Evolutionary conservation across 2,329 filamentous ascomycete genomes (phyloP).

Genomic region (Furcasterigmium furcatum): DNA sequence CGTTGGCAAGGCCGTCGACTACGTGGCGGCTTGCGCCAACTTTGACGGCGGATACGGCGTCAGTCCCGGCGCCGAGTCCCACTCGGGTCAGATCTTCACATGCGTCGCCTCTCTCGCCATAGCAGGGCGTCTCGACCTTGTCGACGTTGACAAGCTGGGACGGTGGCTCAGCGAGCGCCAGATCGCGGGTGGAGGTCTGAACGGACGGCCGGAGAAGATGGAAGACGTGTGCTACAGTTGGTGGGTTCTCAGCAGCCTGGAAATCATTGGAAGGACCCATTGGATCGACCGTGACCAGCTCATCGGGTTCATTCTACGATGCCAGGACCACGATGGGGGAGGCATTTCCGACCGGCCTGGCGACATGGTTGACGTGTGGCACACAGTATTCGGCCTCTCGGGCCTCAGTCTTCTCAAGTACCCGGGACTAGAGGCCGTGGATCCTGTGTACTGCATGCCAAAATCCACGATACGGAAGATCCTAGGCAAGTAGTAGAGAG

Average conservation of each 20-base stretch:
- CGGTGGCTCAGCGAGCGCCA: conserved; percentile 94
- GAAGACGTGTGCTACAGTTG: conserved; percentile 99
- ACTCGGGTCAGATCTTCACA: conserved; percentile 93
- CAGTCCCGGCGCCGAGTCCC: conserved; percentile 85
- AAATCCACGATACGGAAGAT: conserved; percentile 60
- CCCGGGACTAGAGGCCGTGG: conserved; percentile 73
- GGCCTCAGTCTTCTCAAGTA: conserved; percentile 82
- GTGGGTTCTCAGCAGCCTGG: conserved; percentile 93
- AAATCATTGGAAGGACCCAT: conserved; percentile 82
- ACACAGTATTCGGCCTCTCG: conserved; percentile 85
- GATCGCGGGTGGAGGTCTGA: conserved; percentile 80
- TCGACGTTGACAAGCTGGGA: conserved; percentile 78
- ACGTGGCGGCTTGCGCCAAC: conserved; percentile 82
- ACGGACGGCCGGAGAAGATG: conserved; percentile 90
- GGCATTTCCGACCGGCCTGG: conserved; percentile 89
- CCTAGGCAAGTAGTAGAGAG: conserved; percentile 28
- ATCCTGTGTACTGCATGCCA: conserved; percentile 86
- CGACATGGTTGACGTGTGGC: conserved; percentile 96
- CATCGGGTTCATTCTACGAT: conserved; percentile 76
- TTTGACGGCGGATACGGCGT: conserved; percentile 94
- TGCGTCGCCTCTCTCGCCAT: conserved; percentile 87
- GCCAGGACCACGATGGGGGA: conserved; percentile 80
- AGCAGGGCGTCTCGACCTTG: conserved; percentile 74
- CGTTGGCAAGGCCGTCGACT: conserved; percentile 73
- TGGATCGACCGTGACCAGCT: conserved; percentile 90